Evolutionary conservation across 139 green algal genomes (phyloP).

Genomic region (Yamagishiella unicocca): DNA sequence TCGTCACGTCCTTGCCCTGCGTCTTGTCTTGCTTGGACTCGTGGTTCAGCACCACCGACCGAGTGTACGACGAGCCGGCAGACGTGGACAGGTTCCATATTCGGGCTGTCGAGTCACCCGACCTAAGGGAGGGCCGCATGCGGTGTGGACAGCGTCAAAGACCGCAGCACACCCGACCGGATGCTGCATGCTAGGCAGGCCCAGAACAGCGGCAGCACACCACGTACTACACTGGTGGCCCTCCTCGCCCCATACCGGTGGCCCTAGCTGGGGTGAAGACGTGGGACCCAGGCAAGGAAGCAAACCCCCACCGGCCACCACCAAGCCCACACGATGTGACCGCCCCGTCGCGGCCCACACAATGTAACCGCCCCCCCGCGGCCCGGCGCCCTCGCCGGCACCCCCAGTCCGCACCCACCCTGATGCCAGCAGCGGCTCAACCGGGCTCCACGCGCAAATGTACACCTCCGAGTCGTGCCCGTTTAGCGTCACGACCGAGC

Average conservation of each 20-base stretch:
- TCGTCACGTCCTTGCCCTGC: slow-evolving; percentile 87
- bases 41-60: slow-evolving; percentile 60
- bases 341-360: too few species aligned
- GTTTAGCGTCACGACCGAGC: slow-evolving; percentile 65
- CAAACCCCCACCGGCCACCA: too few species aligned
- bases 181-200: too few species aligned
- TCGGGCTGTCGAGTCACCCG: slow-evolving; percentile 80
- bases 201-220: too few species aligned
- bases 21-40: slow-evolving; percentile 48
- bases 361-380: too few species aligned
- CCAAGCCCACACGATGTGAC: too few species aligned
- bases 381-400: too few species aligned
- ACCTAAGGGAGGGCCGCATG: neutral
- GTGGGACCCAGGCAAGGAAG: too few species aligned
- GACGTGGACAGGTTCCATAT: slow-evolving; percentile 83
- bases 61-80: slow-evolving; percentile 7
- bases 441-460: slow-evolving; percentile 91
- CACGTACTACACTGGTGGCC: too few species aligned
- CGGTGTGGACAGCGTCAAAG: neutral
- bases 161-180: too few species aligned
- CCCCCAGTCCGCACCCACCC: slow-evolving; percentile 59
- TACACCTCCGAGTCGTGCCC: slow-evolving; percentile 91
- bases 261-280: too few species aligned
- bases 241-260: too few species aligned
- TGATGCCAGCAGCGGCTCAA: slow-evolving; percentile 78